Conservation (phyloP, 192 early-diverging fungal genomes). For the Mortierella hygrophila region DNA sequence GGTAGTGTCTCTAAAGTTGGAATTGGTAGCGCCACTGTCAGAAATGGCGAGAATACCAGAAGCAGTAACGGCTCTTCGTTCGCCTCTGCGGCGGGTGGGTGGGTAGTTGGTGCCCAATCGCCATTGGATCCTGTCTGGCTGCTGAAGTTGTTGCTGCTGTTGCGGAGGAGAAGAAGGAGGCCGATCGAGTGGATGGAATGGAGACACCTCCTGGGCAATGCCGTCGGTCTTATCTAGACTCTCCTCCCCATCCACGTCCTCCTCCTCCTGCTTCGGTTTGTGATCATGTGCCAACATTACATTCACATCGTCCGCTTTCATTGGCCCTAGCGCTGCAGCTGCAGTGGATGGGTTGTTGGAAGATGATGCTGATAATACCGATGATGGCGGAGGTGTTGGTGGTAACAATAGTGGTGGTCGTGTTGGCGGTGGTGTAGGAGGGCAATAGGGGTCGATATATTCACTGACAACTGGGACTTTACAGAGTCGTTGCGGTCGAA, state of each 20-base stretch:
- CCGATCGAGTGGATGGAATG: not conserved
- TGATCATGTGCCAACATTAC: not conserved
- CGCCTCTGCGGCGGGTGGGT: not conserved
- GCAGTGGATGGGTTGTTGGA: not conserved
- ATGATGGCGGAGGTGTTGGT: not conserved
- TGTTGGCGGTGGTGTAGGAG: not conserved
- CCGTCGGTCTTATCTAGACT: not conserved
- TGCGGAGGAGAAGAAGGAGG: not conserved
- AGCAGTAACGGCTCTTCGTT: not conserved
- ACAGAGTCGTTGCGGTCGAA: not conserved
- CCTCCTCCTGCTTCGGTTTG: not conserved
- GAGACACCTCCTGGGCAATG: not conserved
- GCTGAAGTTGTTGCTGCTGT: not conserved
- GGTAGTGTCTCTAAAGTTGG: not conserved
- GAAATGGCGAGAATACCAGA: not conserved
- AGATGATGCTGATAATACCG: not conserved
- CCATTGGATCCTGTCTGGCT: not conserved
- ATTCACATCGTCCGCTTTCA: not conserved
- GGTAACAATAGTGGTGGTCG: not conserved
- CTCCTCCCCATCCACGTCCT: not conserved
- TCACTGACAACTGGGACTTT: conserved; percentile 6
- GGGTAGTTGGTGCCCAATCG: not conserved
- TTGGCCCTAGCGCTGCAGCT: too few relatives aligned
- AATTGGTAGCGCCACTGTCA: not conserved
- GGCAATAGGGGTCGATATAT: not conserved